Conservation (phyloP, 1,284 basidiomycete species). For the Ustilago cynodontis region DNA sequence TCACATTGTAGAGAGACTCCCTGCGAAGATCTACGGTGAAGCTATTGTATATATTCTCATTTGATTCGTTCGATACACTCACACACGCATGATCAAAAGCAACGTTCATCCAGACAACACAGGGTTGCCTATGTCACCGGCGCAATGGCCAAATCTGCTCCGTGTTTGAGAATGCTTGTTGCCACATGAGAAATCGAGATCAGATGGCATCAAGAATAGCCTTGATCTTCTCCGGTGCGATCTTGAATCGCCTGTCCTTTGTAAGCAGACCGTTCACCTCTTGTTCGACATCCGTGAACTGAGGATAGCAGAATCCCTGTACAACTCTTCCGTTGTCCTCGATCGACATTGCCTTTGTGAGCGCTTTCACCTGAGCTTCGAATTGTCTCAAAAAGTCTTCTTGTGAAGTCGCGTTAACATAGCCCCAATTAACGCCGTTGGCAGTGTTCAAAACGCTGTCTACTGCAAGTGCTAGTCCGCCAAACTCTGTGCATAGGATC, state of each 20-base stretch:
- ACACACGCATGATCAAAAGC: background rate
- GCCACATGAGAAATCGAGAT: background rate
- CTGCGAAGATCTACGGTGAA: background rate
- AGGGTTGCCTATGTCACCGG: background rate
- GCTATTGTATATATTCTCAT: background rate
- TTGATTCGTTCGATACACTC: background rate
- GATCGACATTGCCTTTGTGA: constrained; percentile 8
- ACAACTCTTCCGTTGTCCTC: constrained; percentile 21
- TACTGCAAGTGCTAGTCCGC: constrained; percentile 36
- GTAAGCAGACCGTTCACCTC: constrained; percentile 54
- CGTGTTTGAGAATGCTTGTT: no score
- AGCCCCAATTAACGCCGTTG: constrained; percentile 42
- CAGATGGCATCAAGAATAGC: constrained; percentile 44
- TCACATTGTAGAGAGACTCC: background rate
- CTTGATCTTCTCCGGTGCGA: constrained; percentile 39
- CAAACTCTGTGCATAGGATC: constrained; percentile 53
- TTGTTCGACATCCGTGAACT: constrained; percentile 50
- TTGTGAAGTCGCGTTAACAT: constrained; percentile 30
- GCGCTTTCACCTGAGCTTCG: constrained; percentile 28
- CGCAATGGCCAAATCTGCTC: background rate
- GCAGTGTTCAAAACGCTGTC: constrained; percentile 18
- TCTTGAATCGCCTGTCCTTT: constrained; percentile 37
- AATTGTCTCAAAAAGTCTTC: constrained; percentile 36
- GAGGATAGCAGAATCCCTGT: constrained; percentile 57
- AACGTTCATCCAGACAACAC: background rate